These are phyloP conservation scores for Hericium rajendrae DNA, from an alignment of 768 basidiomycete genomes.

Conservation along the genomic window DNA sequence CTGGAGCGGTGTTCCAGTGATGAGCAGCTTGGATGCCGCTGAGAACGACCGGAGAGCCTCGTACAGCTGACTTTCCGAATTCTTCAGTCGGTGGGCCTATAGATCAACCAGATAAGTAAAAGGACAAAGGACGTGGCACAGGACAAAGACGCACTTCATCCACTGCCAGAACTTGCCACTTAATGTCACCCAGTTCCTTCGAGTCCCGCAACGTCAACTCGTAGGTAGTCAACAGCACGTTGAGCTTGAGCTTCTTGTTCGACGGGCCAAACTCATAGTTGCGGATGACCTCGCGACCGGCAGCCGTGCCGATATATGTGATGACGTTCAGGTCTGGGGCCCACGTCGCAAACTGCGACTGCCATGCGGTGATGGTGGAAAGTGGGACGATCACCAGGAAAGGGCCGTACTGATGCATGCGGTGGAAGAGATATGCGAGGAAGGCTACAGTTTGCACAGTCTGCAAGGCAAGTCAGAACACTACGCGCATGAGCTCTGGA, in stretches of 20 bases:
- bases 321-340: conserved; percentile 95
- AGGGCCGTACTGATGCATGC: conserved; percentile 87
- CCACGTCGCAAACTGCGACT: conserved; percentile 89
- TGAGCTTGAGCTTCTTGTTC: conserved; percentile 91
- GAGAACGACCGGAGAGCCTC: conserved; percentile 86
- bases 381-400: conserved; percentile 97
- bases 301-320: conserved; percentile 87
- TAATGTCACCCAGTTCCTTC: conserved; percentile 83
- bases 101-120: not conserved
- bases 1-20: conserved; percentile 96
- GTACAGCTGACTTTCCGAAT: conserved; percentile 94
- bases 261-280: conserved; percentile 84
- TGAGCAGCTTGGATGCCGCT: conserved; percentile 86
- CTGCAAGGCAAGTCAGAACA: conserved; percentile 24
- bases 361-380: conserved; percentile 98
- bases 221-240: conserved; percentile 94
- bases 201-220: conserved; percentile 88
- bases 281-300: conserved; percentile 85
- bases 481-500: conserved; percentile 10
- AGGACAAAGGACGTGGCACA: not conserved
- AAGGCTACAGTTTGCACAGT: conserved; percentile 95
- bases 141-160: conserved; percentile 62
- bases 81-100: conserved; percentile 95
- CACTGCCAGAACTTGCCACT: conserved; percentile 94
- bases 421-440: conserved; percentile 90